Conservation (phyloP, 345 rosid species). For the Gossypium raimondii region DNA sequence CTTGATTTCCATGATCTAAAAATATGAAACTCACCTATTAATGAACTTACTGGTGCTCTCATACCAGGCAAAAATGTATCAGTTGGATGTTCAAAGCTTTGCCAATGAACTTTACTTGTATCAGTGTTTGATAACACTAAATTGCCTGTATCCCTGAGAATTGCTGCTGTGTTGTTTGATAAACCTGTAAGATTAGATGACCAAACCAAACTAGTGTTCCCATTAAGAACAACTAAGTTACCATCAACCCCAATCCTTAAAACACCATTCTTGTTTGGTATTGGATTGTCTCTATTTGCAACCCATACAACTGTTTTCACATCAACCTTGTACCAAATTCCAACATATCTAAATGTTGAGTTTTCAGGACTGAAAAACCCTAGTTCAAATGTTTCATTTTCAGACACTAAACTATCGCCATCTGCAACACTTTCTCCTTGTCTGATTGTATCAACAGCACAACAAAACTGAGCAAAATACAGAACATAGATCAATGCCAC, state of each 20-base stretch:
- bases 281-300: slow-evolving; percentile 58
- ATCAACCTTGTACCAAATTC: slow-evolving; percentile 55
- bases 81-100: slow-evolving; percentile 58
- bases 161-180: slow-evolving; percentile 34
- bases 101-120: slow-evolving; percentile 34
- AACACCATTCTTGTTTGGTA: slow-evolving; percentile 39
- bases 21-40: slow-evolving; percentile 35
- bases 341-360: slow-evolving; percentile 46
- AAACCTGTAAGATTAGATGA: slow-evolving; percentile 30
- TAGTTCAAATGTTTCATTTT: slow-evolving; percentile 34
- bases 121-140: slow-evolving; percentile 24
- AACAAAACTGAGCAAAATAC: slow-evolving; percentile 22
- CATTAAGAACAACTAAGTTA: slow-evolving; percentile 43
- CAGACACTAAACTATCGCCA: slow-evolving; percentile 42
- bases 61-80: slow-evolving; percentile 59
- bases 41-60: slow-evolving; percentile 43
- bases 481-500: slow-evolving; percentile 21
- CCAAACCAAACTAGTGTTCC: slow-evolving; percentile 40
- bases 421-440: slow-evolving; percentile 36
- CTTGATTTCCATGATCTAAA: slow-evolving; percentile 59
- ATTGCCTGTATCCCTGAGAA: slow-evolving; percentile 33
- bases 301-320: slow-evolving; percentile 49
- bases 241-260: slow-evolving; percentile 47
- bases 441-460: slow-evolving; percentile 30
- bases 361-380: slow-evolving; percentile 56